A percentile compares a stretch with the other conserved stretches of the same genome.
Conservation (phyloP, 163 green algal genomes). For the Volvox carteri region DNA sequence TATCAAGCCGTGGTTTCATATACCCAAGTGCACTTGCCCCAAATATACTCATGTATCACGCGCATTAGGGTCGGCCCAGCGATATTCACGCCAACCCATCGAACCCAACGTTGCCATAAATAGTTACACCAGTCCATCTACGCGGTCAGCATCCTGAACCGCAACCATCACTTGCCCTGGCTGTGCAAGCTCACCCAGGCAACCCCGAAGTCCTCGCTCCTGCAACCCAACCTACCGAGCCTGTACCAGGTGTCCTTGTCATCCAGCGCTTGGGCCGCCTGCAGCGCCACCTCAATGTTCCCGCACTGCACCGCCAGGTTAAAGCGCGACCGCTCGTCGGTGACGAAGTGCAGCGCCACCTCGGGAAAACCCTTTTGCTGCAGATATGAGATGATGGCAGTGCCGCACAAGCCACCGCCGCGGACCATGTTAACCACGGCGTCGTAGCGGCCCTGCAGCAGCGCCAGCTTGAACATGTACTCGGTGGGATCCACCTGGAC, state of each 20-base stretch:
- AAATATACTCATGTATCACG: too few relatives aligned
- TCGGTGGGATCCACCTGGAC: conserved; percentile 94
- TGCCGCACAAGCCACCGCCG: conserved; percentile 89
- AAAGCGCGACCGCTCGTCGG: conserved; percentile 95
- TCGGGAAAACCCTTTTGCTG: conserved; percentile 98
- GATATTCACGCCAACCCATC: too few relatives aligned
- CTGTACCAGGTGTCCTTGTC: conserved; percentile 97
- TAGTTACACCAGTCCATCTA: too few relatives aligned
- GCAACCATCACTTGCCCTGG: too few relatives aligned
- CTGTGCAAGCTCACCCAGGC: too few relatives aligned
- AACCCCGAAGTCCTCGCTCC: too few relatives aligned
- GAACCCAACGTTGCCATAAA: too few relatives aligned
- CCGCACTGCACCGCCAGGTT: conserved; percentile 97
- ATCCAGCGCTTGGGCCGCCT: conserved; percentile 92
- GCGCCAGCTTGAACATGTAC: conserved; percentile 99
- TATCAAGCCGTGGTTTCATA: too few relatives aligned
- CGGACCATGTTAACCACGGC: conserved; percentile 95
- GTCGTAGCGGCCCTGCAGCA: conserved; percentile 95
- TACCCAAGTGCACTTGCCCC: too few relatives aligned
- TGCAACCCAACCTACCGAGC: conserved; percentile 78
- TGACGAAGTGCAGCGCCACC: conserved; percentile 98
- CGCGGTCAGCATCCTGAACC: too few relatives aligned
- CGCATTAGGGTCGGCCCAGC: too few relatives aligned
- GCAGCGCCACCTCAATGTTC: conserved; percentile 96
- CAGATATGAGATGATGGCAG: conserved; percentile 99